Conservation (phyloP, 2,329 filamentous ascomycete species). For the Colletotrichum nymphaeae region DNA sequence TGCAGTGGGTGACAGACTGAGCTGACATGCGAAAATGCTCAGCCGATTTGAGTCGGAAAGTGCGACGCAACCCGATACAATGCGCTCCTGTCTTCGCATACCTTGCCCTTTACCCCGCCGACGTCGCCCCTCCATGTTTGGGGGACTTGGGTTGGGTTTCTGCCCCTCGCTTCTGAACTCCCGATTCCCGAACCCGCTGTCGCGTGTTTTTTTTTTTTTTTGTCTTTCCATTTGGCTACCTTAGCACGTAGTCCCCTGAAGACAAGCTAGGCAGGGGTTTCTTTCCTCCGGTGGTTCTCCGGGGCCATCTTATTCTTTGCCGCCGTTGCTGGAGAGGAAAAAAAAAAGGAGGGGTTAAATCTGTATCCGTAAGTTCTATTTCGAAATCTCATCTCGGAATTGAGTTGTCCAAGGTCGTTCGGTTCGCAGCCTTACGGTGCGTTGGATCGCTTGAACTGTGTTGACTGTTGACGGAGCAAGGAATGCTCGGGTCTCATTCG, state of each 20-base stretch:
- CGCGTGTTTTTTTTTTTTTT: background rate
- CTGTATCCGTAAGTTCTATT: too few species aligned
- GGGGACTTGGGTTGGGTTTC: background rate
- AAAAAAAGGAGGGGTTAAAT: background rate
- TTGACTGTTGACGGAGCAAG: background rate
- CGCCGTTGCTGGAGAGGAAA: constrained; percentile 18
- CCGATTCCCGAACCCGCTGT: constrained; percentile 17
- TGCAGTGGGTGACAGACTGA: background rate
- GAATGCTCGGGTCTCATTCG: background rate
- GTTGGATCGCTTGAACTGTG: constrained; percentile 21
- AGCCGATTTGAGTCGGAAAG: constrained; percentile 8
- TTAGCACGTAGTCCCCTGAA: too few species aligned
- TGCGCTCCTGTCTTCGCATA: constrained; percentile 2
- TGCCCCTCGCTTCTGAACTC: background rate
- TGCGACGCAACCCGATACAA: constrained; percentile 30
- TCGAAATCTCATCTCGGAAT: constrained; percentile 19
- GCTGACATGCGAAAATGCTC: constrained; percentile 6
- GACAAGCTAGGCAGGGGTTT: constrained; percentile 8
- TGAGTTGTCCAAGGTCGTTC: background rate
- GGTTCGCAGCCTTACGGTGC: constrained; percentile 12
- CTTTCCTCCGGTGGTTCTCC: constrained; percentile 28
- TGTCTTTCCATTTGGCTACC: background rate
- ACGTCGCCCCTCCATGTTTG: background rate
- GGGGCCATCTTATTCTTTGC: constrained; percentile 23
- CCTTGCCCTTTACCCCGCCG: background rate